phyloP scores from a whole-genome alignment of 495 filamentous ascomycete species.

The Penicillium verhagenii region DNA sequence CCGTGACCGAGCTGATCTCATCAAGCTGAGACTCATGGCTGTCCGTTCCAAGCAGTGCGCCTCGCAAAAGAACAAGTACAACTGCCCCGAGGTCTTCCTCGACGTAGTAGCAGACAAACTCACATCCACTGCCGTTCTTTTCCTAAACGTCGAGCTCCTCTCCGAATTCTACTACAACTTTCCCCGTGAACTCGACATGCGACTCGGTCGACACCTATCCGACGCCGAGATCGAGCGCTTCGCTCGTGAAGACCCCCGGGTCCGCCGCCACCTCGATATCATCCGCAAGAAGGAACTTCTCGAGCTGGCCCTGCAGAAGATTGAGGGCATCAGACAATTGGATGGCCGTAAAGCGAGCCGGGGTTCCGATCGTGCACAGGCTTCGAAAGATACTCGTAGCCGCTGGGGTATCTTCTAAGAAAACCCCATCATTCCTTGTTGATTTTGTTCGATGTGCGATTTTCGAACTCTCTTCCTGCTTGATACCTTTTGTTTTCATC shows the following conservation, averaged over 20 bases:
- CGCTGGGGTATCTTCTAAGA: slow-evolving; percentile 45
- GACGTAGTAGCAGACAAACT: slow-evolving; percentile 96
- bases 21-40: slow-evolving; percentile 85
- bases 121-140: slow-evolving; percentile 89
- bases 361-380: slow-evolving; percentile 27
- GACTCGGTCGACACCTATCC: slow-evolving; percentile 79
- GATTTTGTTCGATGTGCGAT: slow-evolving; percentile 2
- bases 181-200: slow-evolving; percentile 83
- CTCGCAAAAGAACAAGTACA: slow-evolving; percentile 81
- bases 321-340: slow-evolving; percentile 79
- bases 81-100: slow-evolving; percentile 95
- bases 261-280: slow-evolving; percentile 84
- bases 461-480: slow-evolving; percentile 7
- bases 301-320: slow-evolving; percentile 89
- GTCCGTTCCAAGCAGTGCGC: slow-evolving; percentile 86
- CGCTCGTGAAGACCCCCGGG: slow-evolving; percentile 86
- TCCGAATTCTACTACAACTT: slow-evolving; percentile 98
- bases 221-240: slow-evolving; percentile 82
- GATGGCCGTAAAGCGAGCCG: slow-evolving; percentile 51
- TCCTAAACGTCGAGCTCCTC: slow-evolving; percentile 95
- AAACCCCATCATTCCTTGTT: slow-evolving; percentile 3
- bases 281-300: slow-evolving; percentile 89
- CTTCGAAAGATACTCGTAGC: slow-evolving; percentile 32
- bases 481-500: slow-evolving; percentile 19
- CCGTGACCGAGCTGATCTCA: slow-evolving; percentile 80